Base-by-base conservation (phyloP, 2,329 filamentous ascomycete genomes). In the Xylariaceae sp. region DNA sequence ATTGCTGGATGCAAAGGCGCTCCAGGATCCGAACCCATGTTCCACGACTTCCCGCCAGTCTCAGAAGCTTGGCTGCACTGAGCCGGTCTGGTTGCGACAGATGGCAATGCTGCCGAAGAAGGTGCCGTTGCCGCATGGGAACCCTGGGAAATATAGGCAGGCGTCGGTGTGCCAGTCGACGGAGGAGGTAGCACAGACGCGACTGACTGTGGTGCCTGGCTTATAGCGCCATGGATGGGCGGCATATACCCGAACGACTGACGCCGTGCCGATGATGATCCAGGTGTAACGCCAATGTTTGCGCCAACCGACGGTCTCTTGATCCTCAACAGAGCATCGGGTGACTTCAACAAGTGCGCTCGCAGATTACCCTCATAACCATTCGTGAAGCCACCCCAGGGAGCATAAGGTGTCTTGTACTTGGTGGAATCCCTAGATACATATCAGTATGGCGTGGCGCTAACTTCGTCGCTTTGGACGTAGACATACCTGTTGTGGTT, bases 321-420 rank as follows among this genome's bases (percentile, higher is more conserved):
- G 13, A 52, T 47, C 9, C 43, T 42, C 30, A 57, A 59, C 3
- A 65, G 49, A 4, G 59, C 55, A 23, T 62, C 54, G 15, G 61
- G 61, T 8, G 58, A 57, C 34, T 57, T 60, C 53, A 67, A 61
- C 28, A 71, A 39, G 37, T 70, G 65, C 13, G 64, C 63, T 31
- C 61, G 58, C 13, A 68, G 39, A 30, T 68, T 68, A 14, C 69
- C 71, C 51, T 77, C 71, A 36, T 77, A 77, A 4, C 72, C 73
- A 39, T 79, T 79, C 21, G 69, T 75, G 44, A 78, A 78, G 0
- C 74, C 75, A 16, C 70, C 68, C 57, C 60, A 65, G 2, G 64
- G 59, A 12, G 69, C 65, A 47, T 80, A 80, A 1, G 76, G 76
- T 4, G 72, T 77, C 31, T 71, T 66, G 38, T 80, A 79, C 34